phyloP scores from a whole-genome alignment of 2,329 filamentous ascomycete genomes.

The Cadophora sp. region DNA sequence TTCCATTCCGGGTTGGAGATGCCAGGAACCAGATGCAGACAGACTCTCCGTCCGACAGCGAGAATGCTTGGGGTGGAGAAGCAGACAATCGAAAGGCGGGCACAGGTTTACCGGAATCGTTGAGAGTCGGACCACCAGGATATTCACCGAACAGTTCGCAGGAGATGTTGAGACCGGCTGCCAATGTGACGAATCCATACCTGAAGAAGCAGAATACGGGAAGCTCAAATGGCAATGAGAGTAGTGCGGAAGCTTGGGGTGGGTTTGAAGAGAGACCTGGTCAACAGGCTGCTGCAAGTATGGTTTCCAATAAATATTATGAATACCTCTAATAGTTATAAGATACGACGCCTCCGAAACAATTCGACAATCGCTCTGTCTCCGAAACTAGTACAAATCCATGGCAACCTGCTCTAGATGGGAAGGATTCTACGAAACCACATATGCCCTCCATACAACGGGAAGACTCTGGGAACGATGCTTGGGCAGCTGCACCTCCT shows the following conservation, averaged over 20 bases:
- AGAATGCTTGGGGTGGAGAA: conserved; percentile 39
- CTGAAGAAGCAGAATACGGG: conserved; percentile 35
- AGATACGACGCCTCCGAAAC: conserved; percentile 28
- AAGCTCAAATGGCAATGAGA: conserved; percentile 35
- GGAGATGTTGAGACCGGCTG: conserved; percentile 33
- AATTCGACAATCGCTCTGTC: conserved; percentile 40
- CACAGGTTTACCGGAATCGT: conserved; percentile 37
- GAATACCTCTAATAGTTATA: neutral
- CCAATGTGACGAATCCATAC: conserved; percentile 43
- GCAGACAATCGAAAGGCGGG: conserved; percentile 22
- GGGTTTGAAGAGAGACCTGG: conserved; percentile 32
- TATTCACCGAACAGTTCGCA: conserved; percentile 37
- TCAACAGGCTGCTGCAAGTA: conserved; percentile 34
- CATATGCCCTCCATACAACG: conserved; percentile 31
- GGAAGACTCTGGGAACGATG: conserved; percentile 41
- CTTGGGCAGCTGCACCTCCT: conserved; percentile 37
- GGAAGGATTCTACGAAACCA: conserved; percentile 30
- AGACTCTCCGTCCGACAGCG: conserved; percentile 31
- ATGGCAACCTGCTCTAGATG: conserved; percentile 41
- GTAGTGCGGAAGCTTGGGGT: conserved; percentile 42
- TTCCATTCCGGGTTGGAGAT: conserved; percentile 32
- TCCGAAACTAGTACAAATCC: conserved; percentile 42
- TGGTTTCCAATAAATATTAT: conserved; percentile 2
- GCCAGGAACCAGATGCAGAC: conserved; percentile 27
- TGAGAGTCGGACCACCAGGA: conserved; percentile 39